Evolutionary conservation across 1,139 yeast genomes (phyloP).

Genomic region (Nakaseomyces bracarensis): DNA sequence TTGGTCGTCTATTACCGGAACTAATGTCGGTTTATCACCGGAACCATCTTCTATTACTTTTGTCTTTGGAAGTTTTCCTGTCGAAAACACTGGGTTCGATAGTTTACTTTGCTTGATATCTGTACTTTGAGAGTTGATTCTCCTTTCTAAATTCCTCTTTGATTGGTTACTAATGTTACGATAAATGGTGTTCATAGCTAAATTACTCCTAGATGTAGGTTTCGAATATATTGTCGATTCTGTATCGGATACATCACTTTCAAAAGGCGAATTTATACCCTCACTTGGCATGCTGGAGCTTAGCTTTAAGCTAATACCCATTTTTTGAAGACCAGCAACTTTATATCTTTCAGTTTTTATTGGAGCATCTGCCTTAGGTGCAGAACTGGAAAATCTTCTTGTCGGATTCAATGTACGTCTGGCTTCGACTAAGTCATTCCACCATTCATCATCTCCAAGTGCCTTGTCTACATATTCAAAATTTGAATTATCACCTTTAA

Average conservation of each 20-base stretch:
- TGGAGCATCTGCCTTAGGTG: constrained; percentile 15
- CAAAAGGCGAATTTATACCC: constrained; percentile 12
- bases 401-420: constrained; percentile 36
- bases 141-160: constrained; percentile 17
- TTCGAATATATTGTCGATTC: constrained; percentile 10
- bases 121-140: constrained; percentile 26
- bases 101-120: constrained; percentile 8
- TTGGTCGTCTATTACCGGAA: constrained; percentile 40
- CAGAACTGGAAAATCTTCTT: constrained; percentile 25
- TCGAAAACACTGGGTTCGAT: constrained; percentile 61
- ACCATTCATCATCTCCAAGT: constrained; percentile 45
- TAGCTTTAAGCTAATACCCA: constrained; percentile 72
- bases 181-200: neutral
- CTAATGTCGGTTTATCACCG: constrained; percentile 51
- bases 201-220: constrained; percentile 12
- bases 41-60: constrained; percentile 60
- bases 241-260: constrained; percentile 20
- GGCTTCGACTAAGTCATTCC: constrained; percentile 57
- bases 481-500: constrained; percentile 47
- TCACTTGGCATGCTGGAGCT: constrained; percentile 44
- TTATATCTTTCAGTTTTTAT: constrained; percentile 34
- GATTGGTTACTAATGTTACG: neutral
- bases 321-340: constrained; percentile 53
- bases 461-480: constrained; percentile 32
- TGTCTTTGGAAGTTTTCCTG: constrained; percentile 70